Conservation (phyloP, 306 rosid genomes). For the Quercus parvula region DNA sequence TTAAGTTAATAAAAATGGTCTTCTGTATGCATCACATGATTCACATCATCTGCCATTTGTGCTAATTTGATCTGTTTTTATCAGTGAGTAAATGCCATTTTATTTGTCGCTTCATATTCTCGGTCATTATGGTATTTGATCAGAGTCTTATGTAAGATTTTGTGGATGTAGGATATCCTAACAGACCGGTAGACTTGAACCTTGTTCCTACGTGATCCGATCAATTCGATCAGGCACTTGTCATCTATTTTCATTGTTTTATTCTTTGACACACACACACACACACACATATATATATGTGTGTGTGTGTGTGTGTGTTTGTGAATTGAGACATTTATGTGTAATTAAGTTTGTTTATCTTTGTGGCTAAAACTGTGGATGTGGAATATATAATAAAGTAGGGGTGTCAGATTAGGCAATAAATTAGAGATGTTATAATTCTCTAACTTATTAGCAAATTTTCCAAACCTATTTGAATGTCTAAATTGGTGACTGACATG, state of each 20-base stretch:
- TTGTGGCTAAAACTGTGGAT: neutral
- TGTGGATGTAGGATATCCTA: neutral
- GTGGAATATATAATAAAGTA: neutral
- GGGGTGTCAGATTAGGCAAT: neutral
- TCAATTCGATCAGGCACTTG: too few relatives aligned
- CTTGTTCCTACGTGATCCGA: too few relatives aligned
- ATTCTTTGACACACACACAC: too few relatives aligned
- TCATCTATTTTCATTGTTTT: too few relatives aligned
- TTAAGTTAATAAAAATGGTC: neutral
- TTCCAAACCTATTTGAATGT: neutral
- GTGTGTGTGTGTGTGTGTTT: too few relatives aligned
- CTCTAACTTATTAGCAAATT: neutral
- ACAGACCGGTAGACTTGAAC: too few relatives aligned
- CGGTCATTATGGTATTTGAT: neutral
- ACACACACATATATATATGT: too few relatives aligned
- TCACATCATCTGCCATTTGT: neutral
- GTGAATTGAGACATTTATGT: neutral
- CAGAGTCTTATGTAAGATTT: neutral
- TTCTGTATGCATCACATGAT: neutral
- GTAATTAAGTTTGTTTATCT: neutral
- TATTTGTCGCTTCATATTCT: neutral
- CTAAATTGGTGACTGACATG: neutral
- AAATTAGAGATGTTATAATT: neutral
- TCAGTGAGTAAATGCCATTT: too few relatives aligned
- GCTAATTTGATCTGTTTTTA: neutral